These are phyloP conservation scores for Maudiozyma serrabonitensis DNA, from an alignment of 805 yeast species.

Conservation along the genomic window DNA sequence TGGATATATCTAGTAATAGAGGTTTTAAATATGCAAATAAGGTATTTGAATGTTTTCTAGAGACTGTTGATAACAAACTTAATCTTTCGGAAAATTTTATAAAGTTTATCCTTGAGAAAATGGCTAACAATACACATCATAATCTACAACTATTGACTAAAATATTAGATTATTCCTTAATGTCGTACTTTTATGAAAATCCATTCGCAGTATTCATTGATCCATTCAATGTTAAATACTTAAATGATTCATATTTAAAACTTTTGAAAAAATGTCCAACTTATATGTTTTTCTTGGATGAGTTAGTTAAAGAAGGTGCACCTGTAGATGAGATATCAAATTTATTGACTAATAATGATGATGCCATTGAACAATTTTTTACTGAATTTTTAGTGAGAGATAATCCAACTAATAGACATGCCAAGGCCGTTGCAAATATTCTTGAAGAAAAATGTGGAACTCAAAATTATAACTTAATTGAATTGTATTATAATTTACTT, in stretches of 20 bases:
- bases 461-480: constrained; percentile 24
- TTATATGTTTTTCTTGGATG: constrained; percentile 28
- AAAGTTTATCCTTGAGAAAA: constrained; percentile 22
- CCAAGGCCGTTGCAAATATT: constrained; percentile 18
- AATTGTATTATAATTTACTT: constrained; percentile 23
- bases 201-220: constrained; percentile 30
- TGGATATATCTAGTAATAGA: constrained; percentile 28
- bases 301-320: constrained; percentile 19
- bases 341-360: constrained; percentile 18
- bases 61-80: constrained; percentile 28
- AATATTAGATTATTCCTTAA: constrained; percentile 26
- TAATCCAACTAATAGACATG: constrained; percentile 28
- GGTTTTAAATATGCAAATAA: constrained; percentile 27
- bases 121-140: constrained; percentile 27
- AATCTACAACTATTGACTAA: constrained; percentile 24
- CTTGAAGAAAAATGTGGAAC: constrained; percentile 20
- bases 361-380: constrained; percentile 23
- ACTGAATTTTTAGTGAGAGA: constrained; percentile 27
- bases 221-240: constrained; percentile 23
- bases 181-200: constrained; percentile 28
- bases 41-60: constrained; percentile 27
- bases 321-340: constrained; percentile 20
- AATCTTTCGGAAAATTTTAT: constrained; percentile 26
- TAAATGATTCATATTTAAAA: constrained; percentile 22
- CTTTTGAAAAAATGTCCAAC: constrained; percentile 26